phyloP scores from a whole-genome alignment of 352 stramenopile species.

The Phytophthora citricola region DNA sequence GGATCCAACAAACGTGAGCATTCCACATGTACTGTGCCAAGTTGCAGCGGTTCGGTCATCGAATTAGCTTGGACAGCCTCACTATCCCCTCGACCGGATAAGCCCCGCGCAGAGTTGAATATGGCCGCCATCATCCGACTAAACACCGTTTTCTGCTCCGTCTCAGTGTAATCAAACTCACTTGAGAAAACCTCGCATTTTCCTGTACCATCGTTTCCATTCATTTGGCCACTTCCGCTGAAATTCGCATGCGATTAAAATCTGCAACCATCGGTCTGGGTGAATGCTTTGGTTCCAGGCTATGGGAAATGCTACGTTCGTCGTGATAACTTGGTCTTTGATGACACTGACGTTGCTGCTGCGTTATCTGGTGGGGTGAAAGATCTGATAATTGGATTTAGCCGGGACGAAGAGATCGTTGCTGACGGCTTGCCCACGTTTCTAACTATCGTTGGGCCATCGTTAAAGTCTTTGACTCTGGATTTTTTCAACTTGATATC shows the following conservation, averaged over 20 bases:
- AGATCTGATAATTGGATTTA: constrained; percentile 12
- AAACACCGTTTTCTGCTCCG: not conserved
- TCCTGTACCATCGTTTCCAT: no score
- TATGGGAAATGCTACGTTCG: constrained; percentile 9
- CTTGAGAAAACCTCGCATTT: no score
- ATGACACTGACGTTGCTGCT: not conserved
- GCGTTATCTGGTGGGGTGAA: not conserved
- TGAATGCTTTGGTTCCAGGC: constrained; percentile 17
- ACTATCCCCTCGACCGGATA: not conserved
- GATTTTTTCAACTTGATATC: not conserved
- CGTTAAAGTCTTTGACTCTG: constrained; percentile 13
- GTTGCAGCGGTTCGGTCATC: not conserved
- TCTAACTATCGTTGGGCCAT: constrained; percentile 5
- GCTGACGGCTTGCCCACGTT: constrained; percentile 10
- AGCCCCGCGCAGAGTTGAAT: constrained; percentile 7
- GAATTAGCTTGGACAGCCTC: not conserved
- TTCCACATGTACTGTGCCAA: constrained; percentile 2
- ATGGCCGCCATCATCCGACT: constrained; percentile 9
- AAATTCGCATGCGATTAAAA: no score
- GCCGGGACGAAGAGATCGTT: not conserved
- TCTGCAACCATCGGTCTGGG: not conserved
- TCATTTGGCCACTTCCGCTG: no score
- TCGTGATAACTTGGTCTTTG: constrained; percentile 1
- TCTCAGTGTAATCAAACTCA: no score
- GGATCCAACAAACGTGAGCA: constrained; percentile 1